A percentile compares a stretch with the other conserved stretches of the same genome.
Conservation (phyloP, 176 grass and related monocot species). For the Thalia dealbata region DNA sequence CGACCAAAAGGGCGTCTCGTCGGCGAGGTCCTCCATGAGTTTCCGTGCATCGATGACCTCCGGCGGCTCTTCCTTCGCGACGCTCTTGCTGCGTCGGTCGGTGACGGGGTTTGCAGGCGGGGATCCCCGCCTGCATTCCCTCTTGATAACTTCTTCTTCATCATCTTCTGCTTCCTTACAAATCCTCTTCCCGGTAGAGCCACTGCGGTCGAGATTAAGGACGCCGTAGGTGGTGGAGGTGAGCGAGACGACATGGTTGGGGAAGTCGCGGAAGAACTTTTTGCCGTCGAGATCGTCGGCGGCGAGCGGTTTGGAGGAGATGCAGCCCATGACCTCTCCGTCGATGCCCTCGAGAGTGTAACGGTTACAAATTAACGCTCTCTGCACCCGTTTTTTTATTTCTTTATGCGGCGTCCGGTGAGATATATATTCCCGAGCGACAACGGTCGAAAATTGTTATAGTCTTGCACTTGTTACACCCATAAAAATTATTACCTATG, state of each 20-base stretch:
- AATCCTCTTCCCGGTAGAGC: constrained; percentile 7
- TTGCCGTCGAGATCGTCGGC: constrained; percentile 23
- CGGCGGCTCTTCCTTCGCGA: constrained; percentile 11
- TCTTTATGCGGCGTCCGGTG: background rate
- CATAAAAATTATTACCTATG: too few relatives aligned
- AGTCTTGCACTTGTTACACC: too few relatives aligned
- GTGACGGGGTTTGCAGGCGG: background rate
- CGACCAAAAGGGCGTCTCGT: constrained; percentile 35
- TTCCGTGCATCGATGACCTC: constrained; percentile 93
- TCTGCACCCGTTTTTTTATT: background rate
- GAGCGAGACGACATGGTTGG: constrained; percentile 80
- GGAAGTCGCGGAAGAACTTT: constrained; percentile 18
- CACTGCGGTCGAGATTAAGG: constrained; percentile 51
- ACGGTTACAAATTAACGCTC: background rate
- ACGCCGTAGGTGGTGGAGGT: constrained; percentile 91
- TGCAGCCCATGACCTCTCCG: constrained; percentile 54
- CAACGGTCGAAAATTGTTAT: too few relatives aligned
- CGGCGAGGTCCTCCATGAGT: constrained; percentile 89
- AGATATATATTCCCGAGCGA: too few relatives aligned
- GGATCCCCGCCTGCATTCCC: constrained; percentile 3
- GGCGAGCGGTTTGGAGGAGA: constrained; percentile 71
- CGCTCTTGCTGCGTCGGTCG: background rate
- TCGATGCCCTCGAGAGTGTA: background rate
- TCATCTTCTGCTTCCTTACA: constrained; percentile 33
- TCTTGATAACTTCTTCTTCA: constrained; percentile 23